Base-by-base conservation (phyloP, 2,329 filamentous ascomycete species). In the Diaporthe sp. region DNA sequence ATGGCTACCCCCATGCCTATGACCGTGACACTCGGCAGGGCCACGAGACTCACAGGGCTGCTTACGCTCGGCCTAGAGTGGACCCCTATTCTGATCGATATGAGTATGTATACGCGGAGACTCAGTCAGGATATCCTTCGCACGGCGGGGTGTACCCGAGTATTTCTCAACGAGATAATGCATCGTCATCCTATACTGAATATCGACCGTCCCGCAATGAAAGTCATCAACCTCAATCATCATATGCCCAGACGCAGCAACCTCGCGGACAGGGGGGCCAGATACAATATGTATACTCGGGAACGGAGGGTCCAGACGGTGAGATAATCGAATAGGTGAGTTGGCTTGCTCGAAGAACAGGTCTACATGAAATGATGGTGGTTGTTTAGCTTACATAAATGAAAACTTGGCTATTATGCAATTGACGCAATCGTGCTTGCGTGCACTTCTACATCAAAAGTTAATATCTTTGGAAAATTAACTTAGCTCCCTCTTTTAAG, bases 221-320 rank as follows among this genome's bases (percentile, higher is more conserved):
- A 15, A 13, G 8, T 1, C 9, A 13, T 42, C 19, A 42, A 9
- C 34, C 31, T 42, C 65, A 28, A n/a, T 3, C 65, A 39, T 13
- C 65, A 28, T 7, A 42, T 9, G 4, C 34, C 42, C 65, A n/a
- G 6, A 22, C 12, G 8, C n/a, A 28, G 15, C 65, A 70, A 9
- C 8, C 65, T 17, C 17, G 10, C 4, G 34, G 49, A 22, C 65
- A 55, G 10, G 17, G 2, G 1, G 19, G 34, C 7, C 8, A 55
- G 34, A n/a, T 55, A 6, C 15, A 31, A 2, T 70, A 70, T 31
- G 65, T 70, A 1, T 70, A 55, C n/a, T 28, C 49, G 15, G 22
- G 65, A 4, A 70, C 65, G 0, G 65, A 70, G 7, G 49, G 65
- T 17, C 65, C 65, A 7, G 65, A 70, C 10, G 65, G 65, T 25